These are phyloP conservation scores for Cutaneotrichosporon sp. DNA, from an alignment of 1,284 basidiomycete genomes.

Conservation along the genomic window DNA sequence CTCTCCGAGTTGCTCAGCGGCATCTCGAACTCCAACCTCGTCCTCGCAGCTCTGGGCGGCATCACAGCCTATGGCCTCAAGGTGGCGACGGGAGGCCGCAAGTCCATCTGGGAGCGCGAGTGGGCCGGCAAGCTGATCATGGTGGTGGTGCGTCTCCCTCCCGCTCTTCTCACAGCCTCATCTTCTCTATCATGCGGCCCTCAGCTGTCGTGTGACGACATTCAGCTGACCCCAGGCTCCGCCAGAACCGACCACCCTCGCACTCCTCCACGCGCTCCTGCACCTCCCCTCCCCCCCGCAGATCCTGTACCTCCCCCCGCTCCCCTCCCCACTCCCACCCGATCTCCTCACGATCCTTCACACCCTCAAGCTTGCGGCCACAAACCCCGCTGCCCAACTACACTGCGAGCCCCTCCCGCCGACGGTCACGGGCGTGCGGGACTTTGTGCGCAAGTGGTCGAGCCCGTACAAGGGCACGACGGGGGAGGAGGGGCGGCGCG, in stretches of 20 bases:
- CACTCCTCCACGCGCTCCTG: slow-evolving; percentile 46
- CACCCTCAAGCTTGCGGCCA: slow-evolving; percentile 42
- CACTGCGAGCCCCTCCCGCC: slow-evolving; percentile 50
- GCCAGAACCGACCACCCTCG: slow-evolving; percentile 46
- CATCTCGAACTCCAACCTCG: slow-evolving; percentile 27
- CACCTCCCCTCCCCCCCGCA: slow-evolving; percentile 52
- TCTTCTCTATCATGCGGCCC: no score
- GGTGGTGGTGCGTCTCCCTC: slow-evolving; percentile 39
- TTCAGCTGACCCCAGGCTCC: slow-evolving; percentile 38
- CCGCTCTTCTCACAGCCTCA: neutral
- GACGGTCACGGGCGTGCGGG: slow-evolving; percentile 38
- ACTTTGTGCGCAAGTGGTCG: slow-evolving; percentile 49
- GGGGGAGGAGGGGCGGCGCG: slow-evolving; percentile 46
- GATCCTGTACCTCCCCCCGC: slow-evolving; percentile 50
- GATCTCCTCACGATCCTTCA: slow-evolving; percentile 49
- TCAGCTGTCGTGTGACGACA: no score
- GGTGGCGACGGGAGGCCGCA: slow-evolving; percentile 41
- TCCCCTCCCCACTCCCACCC: slow-evolving; percentile 45
- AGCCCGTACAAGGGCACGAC: slow-evolving; percentile 38
- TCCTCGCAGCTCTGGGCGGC: slow-evolving; percentile 26
- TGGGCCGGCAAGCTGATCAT: slow-evolving; percentile 54
- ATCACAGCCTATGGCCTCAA: slow-evolving; percentile 36
- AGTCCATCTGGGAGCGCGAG: slow-evolving; percentile 52
- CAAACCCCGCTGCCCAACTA: slow-evolving; percentile 44
- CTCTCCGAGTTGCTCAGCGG: slow-evolving; percentile 28